These are phyloP conservation scores for Ophioceras dolichostomum DNA, from an alignment of 2,329 filamentous ascomycete species.

Conservation along the genomic window DNA sequence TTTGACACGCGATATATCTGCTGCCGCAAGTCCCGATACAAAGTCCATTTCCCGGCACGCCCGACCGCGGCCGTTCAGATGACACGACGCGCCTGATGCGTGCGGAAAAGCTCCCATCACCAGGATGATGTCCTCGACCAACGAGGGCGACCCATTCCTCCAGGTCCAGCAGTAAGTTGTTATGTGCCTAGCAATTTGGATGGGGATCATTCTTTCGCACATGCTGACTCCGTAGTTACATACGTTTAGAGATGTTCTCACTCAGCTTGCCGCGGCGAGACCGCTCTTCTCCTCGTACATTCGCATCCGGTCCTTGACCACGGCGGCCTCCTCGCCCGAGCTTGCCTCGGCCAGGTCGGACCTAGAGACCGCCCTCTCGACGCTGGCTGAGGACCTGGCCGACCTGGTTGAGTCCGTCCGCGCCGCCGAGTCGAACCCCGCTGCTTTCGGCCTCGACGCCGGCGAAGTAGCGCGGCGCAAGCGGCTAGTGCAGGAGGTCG, in stretches of 20 bases:
- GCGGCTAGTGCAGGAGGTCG: conserved; percentile 78
- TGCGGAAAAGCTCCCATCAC: not conserved
- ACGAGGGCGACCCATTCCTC: conserved; percentile 59
- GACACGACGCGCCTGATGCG: not conserved
- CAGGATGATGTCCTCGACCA: conserved; percentile 55
- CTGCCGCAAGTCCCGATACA: too few species aligned
- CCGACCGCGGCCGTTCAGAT: not conserved
- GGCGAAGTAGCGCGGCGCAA: conserved; percentile 73
- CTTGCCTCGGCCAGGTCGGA: conserved; percentile 67
- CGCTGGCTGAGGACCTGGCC: conserved; percentile 70
- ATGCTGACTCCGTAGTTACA: too few species aligned
- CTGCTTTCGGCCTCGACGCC: conserved; percentile 73
- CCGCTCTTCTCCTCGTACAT: conserved; percentile 90
- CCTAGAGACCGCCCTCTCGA: conserved; percentile 50
- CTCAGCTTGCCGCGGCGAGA: conserved; percentile 67
- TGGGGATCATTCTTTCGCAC: conserved; percentile 5
- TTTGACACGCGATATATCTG: too few species aligned
- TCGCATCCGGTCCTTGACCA: conserved; percentile 80
- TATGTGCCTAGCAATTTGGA: too few species aligned
- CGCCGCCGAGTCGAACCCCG: conserved; percentile 78
- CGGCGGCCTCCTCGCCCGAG: conserved; percentile 63
- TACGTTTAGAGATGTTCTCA: conserved; percentile 80
- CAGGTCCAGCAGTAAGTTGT: conserved; percentile 55
- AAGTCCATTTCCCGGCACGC: too few species aligned
- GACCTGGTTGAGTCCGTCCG: conserved; percentile 81